Percentiles rank a stretch among this genome's conserved stretches.
Conservation (phyloP, 2,329 filamentous ascomycete species). For the Aschersonia sp. region DNA sequence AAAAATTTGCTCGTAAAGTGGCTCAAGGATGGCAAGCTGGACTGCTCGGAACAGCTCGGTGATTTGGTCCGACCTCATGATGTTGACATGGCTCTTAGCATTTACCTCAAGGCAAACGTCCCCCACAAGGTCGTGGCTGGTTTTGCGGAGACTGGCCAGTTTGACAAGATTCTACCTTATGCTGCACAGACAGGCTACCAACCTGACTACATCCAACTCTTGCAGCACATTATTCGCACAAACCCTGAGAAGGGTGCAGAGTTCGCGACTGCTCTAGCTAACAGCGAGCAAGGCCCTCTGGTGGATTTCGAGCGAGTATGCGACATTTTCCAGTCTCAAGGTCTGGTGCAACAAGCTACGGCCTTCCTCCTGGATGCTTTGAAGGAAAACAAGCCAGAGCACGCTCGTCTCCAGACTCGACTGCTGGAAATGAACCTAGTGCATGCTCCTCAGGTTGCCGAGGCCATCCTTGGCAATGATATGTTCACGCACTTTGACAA, state of each 20-base stretch:
- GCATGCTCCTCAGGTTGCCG: conserved; percentile 92
- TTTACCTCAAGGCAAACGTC: conserved; percentile 84
- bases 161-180: conserved; percentile 92
- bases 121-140: conserved; percentile 90
- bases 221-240: conserved; percentile 82
- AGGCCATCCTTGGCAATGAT: conserved; percentile 93
- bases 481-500: conserved; percentile 98
- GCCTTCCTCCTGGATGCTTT: conserved; percentile 95
- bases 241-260: conserved; percentile 91
- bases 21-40: conserved; percentile 90
- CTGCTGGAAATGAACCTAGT: conserved; percentile 96
- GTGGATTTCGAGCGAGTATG: conserved; percentile 91
- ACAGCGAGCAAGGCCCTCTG: conserved; percentile 72
- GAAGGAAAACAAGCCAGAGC: conserved; percentile 87
- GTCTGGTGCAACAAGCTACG: conserved; percentile 94
- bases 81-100: conserved; percentile 68
- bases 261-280: conserved; percentile 84
- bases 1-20: conserved; percentile 97
- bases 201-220: conserved; percentile 84
- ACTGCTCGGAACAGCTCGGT: conserved; percentile 90
- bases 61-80: conserved; percentile 88
- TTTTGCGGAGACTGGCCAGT: conserved; percentile 89
- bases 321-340: conserved; percentile 95
- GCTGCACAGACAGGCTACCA: conserved; percentile 72
- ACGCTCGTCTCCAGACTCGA: conserved; percentile 84